phyloP scores from a whole-genome alignment of 257 asterid genomes.

The Fraxinus pennsylvanica region DNA sequence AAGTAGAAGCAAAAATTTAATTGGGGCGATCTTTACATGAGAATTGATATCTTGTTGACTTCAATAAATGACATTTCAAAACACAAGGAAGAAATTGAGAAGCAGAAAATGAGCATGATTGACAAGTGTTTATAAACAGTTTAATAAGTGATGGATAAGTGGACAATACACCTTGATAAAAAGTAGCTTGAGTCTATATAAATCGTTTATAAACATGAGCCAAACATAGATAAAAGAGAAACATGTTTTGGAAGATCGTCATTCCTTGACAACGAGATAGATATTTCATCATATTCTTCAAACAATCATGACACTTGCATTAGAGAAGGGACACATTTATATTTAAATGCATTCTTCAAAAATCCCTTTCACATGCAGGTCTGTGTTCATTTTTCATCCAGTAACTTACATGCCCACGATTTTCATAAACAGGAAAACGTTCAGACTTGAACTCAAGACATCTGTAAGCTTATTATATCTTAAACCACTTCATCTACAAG shows the following conservation, averaged over 20 bases:
- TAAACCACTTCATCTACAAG: background rate
- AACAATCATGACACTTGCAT: background rate
- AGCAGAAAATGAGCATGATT: background rate
- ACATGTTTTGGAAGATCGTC: background rate
- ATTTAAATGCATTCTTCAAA: background rate
- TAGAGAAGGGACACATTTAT: background rate
- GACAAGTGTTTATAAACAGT: too few species aligned
- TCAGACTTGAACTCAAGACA: background rate
- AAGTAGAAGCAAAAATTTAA: conserved; percentile 14
- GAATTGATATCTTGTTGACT: background rate
- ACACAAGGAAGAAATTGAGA: background rate
- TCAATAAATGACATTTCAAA: background rate
- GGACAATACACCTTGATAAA: too few species aligned
- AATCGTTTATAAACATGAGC: too few species aligned
- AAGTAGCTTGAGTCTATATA: too few species aligned
- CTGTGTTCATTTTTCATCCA: background rate
- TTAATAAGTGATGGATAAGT: too few species aligned
- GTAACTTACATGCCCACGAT: background rate
- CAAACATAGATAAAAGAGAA: background rate
- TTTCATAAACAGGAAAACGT: background rate
- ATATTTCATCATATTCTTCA: background rate
- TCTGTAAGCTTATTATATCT: background rate
- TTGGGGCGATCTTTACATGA: conserved; percentile 6
- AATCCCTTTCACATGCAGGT: background rate
- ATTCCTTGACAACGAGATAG: background rate